Evolutionary conservation across 768 basidiomycete species (phyloP), one percentile per base, ranked within the genome.

Genomic region (Xerocomellus chrysenteron): DNA sequence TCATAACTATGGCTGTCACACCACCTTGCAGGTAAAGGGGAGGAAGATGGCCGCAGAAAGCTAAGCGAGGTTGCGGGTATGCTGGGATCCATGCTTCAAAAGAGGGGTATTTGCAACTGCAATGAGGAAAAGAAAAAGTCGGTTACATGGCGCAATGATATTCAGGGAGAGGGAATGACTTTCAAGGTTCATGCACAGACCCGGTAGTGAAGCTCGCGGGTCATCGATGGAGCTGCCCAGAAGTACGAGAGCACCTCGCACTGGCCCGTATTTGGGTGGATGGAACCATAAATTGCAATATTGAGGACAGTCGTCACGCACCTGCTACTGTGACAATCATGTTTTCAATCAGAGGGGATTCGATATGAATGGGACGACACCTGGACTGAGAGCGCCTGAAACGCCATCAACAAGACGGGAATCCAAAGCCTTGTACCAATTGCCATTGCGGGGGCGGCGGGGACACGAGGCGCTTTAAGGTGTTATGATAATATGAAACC

Each of bases 11-110:
- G 39, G 49, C 45, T 49, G 50, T 43, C 61, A 58, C 57, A 63
- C 68, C 63, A 65, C 60, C 67, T 56, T 63, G 68, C 67, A 68
- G 65, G 67, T 53, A 65, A 39, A 63, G 52, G 58, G 68, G 56
- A 60, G 60, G 68, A 56, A 9, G 58, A 41, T 59, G 46, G 47
- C 68, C 59, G 63, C 65, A 58, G 60, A 57, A 49, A 26, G 44
- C 54, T 68, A 70, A 65, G 67, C 68, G 68, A 68, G 63, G 58
- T 53, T 59, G 63, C 35, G 56, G 49, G 57, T 60, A 39, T 58
- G 63, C 50, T 46, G 57, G 52, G 43, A 32, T 60, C 53, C 64
- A 66, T 60, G 66, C 57, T 54, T 61, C 61, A 49, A 54, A 21
- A 37, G 40, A 44, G 54, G 41, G 51, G 46, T 35, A 60, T 56